These are phyloP conservation scores for Calonectria hawksworthii DNA, from an alignment of 2,329 filamentous ascomycete species.

Conservation along the genomic window DNA sequence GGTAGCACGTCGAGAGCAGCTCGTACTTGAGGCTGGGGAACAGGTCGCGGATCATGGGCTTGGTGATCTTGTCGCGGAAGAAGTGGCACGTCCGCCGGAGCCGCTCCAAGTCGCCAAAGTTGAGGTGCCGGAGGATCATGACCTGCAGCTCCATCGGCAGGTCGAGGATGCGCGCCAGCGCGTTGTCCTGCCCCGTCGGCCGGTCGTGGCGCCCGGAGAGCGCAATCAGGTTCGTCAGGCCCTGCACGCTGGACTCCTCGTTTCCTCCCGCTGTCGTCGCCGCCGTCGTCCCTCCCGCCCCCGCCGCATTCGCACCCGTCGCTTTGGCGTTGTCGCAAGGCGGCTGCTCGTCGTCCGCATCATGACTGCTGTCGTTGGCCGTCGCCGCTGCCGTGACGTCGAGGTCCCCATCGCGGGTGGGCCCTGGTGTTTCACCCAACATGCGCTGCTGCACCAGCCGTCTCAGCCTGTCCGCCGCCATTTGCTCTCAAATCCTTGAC, in stretches of 20 bases:
- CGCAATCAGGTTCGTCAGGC: conserved; percentile 21
- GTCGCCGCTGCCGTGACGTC: not conserved
- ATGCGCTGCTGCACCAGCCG: conserved; percentile 16
- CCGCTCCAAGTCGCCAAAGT: conserved; percentile 59
- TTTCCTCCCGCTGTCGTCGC: not conserved
- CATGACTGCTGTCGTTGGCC: not conserved
- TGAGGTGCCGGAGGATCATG: conserved; percentile 55
- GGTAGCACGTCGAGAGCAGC: conserved; percentile 56
- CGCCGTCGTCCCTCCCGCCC: not conserved
- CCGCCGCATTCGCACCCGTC: too few relatives aligned
- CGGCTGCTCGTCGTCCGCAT: not conserved
- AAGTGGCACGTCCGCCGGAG: conserved; percentile 57
- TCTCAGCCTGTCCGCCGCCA: conserved; percentile 16
- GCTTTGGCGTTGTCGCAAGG: not conserved
- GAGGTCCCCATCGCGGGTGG: not conserved
- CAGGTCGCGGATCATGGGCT: conserved; percentile 51
- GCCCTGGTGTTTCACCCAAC: conserved; percentile 4
- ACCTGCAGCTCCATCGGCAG: conserved; percentile 60
- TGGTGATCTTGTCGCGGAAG: conserved; percentile 52
- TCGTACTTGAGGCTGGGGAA: conserved; percentile 50
- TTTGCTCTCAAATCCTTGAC: not conserved
- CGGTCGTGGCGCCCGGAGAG: conserved; percentile 23
- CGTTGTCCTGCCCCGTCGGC: conserved; percentile 5
- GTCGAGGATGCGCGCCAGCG: conserved; percentile 45
- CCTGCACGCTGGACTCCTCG: conserved; percentile 19